A percentile compares a stretch with the other conserved stretches of the same genome.
phyloP scores from a whole-genome alignment of 257 asterid species.

The Gentiana macrophylla region DNA sequence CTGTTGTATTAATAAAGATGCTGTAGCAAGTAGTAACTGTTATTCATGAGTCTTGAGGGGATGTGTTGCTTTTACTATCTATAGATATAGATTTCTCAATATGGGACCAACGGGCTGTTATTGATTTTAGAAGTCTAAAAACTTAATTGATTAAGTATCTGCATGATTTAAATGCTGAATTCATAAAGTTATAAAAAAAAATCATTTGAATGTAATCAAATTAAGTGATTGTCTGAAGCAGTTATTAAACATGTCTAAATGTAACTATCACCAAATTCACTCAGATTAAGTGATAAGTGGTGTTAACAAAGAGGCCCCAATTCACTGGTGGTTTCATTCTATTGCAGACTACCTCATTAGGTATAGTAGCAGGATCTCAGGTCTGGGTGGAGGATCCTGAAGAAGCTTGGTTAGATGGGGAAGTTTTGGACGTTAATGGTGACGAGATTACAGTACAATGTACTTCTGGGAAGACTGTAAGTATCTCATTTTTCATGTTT shows the following conservation, averaged over 20 bases:
- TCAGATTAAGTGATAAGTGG: too few relatives aligned
- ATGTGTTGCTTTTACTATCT: not conserved
- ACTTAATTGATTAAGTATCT: too few relatives aligned
- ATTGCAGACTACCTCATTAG: conserved; percentile 51
- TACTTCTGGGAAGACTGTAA: conserved; percentile 65
- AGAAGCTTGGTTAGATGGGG: conserved; percentile 89
- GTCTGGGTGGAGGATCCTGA: conserved; percentile 95
- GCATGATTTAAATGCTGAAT: too few relatives aligned
- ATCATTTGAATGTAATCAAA: too few relatives aligned
- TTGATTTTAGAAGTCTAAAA: too few relatives aligned
- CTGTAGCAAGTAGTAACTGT: too few relatives aligned
- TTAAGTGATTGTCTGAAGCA: too few relatives aligned
- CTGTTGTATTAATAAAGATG: too few relatives aligned
- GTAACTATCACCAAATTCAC: too few relatives aligned
- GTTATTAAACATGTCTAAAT: too few relatives aligned
- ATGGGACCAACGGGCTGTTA: too few relatives aligned
- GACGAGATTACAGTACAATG: conserved; percentile 54
- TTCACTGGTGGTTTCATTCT: conserved; percentile 9
- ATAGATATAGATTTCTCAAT: not conserved
- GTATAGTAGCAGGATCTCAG: conserved; percentile 72
- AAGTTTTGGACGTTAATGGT: conserved; percentile 49
- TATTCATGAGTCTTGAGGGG: not conserved
- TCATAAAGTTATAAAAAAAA: too few relatives aligned
- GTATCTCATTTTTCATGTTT: conserved; percentile 15
- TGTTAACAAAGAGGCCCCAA: not conserved